phyloP scores from a whole-genome alignment of 306 rosid genomes.

The Herpetospermum pedunculosum region DNA sequence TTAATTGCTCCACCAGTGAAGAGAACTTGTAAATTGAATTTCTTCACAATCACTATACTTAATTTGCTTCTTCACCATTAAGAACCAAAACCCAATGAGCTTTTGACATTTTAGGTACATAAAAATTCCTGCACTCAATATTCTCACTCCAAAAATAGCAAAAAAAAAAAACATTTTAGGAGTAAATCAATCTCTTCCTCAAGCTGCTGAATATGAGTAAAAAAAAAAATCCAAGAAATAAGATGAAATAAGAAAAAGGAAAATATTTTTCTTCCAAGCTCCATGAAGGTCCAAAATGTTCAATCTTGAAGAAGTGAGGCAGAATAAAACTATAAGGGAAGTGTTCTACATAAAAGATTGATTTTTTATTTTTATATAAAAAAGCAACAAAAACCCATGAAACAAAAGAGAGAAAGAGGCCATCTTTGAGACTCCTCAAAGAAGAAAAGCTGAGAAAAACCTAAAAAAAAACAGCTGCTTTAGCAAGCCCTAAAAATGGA shows the following conservation, averaged over 20 bases:
- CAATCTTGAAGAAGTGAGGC: not conserved
- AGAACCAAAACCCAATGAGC: not conserved
- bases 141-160: not conserved
- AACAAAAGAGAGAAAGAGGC: not conserved
- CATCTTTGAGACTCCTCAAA: not conserved
- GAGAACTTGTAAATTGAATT: not conserved
- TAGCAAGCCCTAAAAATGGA: not conserved
- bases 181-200: not conserved
- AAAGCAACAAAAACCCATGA: not conserved
- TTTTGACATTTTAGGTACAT: not conserved
- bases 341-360: too few species aligned
- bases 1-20: not conserved
- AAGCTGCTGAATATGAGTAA: not conserved
- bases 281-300: not conserved
- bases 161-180: not conserved
- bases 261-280: not conserved
- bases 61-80: not conserved
- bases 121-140: not conserved
- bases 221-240: not conserved
- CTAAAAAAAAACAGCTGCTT: too few species aligned
- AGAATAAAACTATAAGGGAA: not conserved
- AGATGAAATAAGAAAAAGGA: not conserved
- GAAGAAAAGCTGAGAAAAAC: not conserved
- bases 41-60: not conserved
- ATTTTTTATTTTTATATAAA: too few species aligned